Base-by-base conservation (phyloP, 768 basidiomycete genomes). In the Russula sp. region DNA sequence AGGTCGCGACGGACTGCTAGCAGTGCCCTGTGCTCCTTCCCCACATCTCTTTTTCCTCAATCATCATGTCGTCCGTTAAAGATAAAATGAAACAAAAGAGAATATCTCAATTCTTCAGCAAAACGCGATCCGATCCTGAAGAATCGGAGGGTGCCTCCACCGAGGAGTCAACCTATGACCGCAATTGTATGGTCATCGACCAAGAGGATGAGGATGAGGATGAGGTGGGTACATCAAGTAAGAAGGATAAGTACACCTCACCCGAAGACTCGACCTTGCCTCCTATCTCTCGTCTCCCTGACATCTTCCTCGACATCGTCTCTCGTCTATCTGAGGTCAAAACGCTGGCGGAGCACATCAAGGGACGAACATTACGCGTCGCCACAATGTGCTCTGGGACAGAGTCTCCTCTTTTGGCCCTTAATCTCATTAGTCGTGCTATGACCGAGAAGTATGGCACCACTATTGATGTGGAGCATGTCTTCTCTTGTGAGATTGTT, bases 371-470 rank as follows among this genome's bases (percentile, higher is more conserved):
- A 71, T 79, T 98, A 73, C 89, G 94, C 74, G 84, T 98, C 64
- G 95, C 94, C 5, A 98, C 95, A 13, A 98, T 98, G 95, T 97
- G 90, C 76, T 96, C 94, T 48, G 95, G 95, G 28, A 98, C 95
- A 7, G 95, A 98, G 72, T 93, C 92, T 2, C 95, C 95, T 57
- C 82, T 98, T 26, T 85, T 97, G 40, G 95, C 95, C 16, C 79
- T 98, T 52, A 88, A 90, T 34, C 77, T 95, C 65, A 92, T 97
- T 51, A 86, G 87, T 62, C 84, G 88, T 63, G 84, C 88, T 5
- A 83, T 96, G 68, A 75, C 83, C 34, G 84, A 87, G 34, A 87
- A 88, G 69, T 84, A 85, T 69, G 82, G 78, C 3, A 69, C 88
- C 58, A 77, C 81, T 2, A 76, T 97, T 61, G 82, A 88, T 28